These are phyloP conservation scores for Candida pini DNA, from an alignment of 805 yeast species.

Conservation along the genomic window DNA sequence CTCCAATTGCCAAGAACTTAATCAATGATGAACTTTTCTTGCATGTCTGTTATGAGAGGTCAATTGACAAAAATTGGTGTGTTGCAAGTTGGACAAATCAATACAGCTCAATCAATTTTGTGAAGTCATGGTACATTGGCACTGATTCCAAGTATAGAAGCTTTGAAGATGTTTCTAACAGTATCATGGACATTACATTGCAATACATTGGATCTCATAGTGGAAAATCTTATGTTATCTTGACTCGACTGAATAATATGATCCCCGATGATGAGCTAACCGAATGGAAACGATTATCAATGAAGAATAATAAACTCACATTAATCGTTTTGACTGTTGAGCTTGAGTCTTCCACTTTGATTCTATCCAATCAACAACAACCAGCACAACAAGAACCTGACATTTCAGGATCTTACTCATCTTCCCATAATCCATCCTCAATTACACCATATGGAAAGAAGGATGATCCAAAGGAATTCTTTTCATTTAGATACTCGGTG, in stretches of 20 bases:
- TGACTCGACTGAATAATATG: constrained; percentile 66
- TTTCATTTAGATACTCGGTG: constrained; percentile 19
- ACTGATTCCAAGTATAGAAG: constrained; percentile 27
- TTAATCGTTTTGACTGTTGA: constrained; percentile 68
- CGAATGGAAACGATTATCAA: constrained; percentile 71
- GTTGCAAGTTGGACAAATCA: constrained; percentile 90
- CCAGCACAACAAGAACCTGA: neutral
- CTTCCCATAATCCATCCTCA: neutral
- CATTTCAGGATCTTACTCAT: neutral
- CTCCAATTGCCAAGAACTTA: constrained; percentile 31
- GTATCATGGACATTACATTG: constrained; percentile 58
- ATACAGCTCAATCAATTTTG: constrained; percentile 55
- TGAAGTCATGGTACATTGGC: constrained; percentile 56
- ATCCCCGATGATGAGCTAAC: constrained; percentile 78
- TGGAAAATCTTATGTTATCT: constrained; percentile 56
- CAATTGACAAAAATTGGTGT: constrained; percentile 78
- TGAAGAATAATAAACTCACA: constrained; percentile 48
- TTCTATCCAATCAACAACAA: constrained; percentile 22
- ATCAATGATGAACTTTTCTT: constrained; percentile 67
- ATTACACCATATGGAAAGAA: constrained; percentile 2
- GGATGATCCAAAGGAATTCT: constrained; percentile 18
- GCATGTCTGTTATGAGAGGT: constrained; percentile 81
- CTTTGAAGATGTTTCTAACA: constrained; percentile 57
- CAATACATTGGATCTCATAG: constrained; percentile 36
- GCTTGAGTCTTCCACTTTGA: constrained; percentile 43